phyloP scores from a whole-genome alignment of 441 rosid genomes.

The Adansonia rubrostipa region DNA sequence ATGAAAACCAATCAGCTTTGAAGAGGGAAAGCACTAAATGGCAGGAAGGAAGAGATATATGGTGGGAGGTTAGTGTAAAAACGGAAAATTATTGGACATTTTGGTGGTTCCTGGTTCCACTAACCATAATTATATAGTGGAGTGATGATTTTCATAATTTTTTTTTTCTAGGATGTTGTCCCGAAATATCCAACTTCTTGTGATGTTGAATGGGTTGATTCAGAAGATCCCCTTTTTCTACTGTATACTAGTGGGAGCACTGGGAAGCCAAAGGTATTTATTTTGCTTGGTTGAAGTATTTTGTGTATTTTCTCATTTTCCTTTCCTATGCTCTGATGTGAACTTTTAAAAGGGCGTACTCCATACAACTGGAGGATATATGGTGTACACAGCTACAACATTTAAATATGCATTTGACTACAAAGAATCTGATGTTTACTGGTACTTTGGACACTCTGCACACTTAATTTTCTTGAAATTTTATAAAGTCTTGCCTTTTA shows the following conservation, averaged over 20 bases:
- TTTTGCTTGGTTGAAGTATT: slow-evolving; percentile 21
- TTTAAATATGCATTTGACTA: slow-evolving; percentile 98
- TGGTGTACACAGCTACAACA: slow-evolving; percentile 94
- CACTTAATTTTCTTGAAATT: slow-evolving; percentile 19
- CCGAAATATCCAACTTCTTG: slow-evolving; percentile 79
- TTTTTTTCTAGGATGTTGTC: slow-evolving; percentile 66
- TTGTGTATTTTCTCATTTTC: slow-evolving; percentile 16
- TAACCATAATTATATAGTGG: slow-evolving; percentile 16
- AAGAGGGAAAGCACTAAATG: slow-evolving; percentile 80
- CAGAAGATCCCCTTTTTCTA: slow-evolving; percentile 96
- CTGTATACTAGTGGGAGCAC: slow-evolving; percentile 99
- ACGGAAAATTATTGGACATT: background rate
- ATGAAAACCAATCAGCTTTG: slow-evolving; percentile 71
- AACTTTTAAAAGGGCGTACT: slow-evolving; percentile 75
- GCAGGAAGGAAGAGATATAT: slow-evolving; percentile 82
- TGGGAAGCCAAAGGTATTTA: slow-evolving; percentile 90
- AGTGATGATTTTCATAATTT: slow-evolving; percentile 24
- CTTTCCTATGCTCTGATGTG: slow-evolving; percentile 28
- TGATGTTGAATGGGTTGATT: slow-evolving; percentile 97
- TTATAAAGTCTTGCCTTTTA: slow-evolving; percentile 20
- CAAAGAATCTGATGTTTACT: slow-evolving; percentile 85
- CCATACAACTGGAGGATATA: slow-evolving; percentile 97
- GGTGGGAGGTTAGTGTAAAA: slow-evolving; percentile 85
- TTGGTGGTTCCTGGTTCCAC: slow-evolving; percentile 10
- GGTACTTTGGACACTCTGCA: slow-evolving; percentile 52